Evolutionary conservation across 192 early-diverging fungal genomes (phyloP), one percentile per base, ranked within the genome.

Genomic region (Coemansia sp.): DNA sequence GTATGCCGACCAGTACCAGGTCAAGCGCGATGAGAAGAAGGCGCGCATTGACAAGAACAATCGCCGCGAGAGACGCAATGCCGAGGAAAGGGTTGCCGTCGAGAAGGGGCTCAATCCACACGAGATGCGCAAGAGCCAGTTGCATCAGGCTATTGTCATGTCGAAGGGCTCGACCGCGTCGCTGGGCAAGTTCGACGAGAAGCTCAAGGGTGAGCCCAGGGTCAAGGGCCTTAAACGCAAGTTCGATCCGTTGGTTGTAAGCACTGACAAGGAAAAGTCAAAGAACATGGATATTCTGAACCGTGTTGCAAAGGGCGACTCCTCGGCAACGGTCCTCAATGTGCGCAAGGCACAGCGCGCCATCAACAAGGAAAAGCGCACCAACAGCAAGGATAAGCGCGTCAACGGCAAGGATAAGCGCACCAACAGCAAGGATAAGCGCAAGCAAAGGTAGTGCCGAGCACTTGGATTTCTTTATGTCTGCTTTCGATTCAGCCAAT

Each of bases 151-250:
- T 15, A 83, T 97, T 63, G 81, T 87, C 25, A 82, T 91, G 69
- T 86, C 90, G 52, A 94, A 94, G 73, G 84, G 72, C 20, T 82
- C 93, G 32, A 99, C 97, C 4, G 97, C 97, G 9, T 91, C 89
- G 62, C 66, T 93, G 73, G 97, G 97, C 67, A 89, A 90, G 70
- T 99, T 99, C 74, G 95, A 99, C 76, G 81, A 85, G 52, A 79
- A 83, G 40, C 79, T 95, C 20, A 74, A 88, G 67, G 90, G 90
- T 25, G 96, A 98, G 72, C 86, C 88, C 52, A 89, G 92, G 75
- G 71, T 90, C 71, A 98, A 94, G 85, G 89, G 89, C 48, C 67
- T 89, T 35, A 89, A 88, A 73, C 83, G 89, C 54, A 86, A 90
- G 84, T 89, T 88, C 63, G 84, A 84, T 36, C 79, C 89, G 52